A percentile compares a stretch with the other conserved stretches of the same genome.
phyloP scores from a whole-genome alignment of 352 stramenopile species.

The Nothophytophthora sp. region DNA sequence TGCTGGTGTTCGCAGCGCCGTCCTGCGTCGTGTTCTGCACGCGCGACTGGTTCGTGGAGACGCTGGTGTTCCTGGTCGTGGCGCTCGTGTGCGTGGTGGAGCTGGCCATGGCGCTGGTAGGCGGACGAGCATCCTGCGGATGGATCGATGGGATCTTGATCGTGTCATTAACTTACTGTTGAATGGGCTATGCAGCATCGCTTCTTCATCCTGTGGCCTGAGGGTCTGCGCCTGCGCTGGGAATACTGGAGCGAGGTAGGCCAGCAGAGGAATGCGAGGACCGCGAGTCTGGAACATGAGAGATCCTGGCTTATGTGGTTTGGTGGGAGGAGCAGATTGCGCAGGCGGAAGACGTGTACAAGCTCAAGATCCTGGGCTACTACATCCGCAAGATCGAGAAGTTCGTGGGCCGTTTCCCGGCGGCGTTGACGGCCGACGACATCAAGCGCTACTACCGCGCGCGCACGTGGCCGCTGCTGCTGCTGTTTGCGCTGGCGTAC shows the following conservation, averaged over 20 bases:
- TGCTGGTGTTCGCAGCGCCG: slow-evolving; percentile 57
- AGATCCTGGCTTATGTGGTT: neutral
- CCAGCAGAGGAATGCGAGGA: neutral
- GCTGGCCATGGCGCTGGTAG: slow-evolving; percentile 49
- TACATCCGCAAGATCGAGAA: slow-evolving; percentile 85
- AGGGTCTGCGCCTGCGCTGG: slow-evolving; percentile 67
- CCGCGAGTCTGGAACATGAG: neutral
- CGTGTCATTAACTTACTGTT: neutral
- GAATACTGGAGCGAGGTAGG: slow-evolving; percentile 73
- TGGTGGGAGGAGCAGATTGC: slow-evolving; percentile 49
- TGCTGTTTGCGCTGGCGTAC: slow-evolving; percentile 56
- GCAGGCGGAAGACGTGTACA: slow-evolving; percentile 62
- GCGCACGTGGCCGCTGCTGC: slow-evolving; percentile 35
- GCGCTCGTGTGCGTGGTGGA: slow-evolving; percentile 50
- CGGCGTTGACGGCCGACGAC: slow-evolving; percentile 36
- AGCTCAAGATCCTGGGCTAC: slow-evolving; percentile 83
- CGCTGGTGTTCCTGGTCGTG: slow-evolving; percentile 63
- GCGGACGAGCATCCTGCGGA: slow-evolving; percentile 1
- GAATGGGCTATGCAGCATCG: slow-evolving; percentile 45
- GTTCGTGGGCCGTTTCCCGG: slow-evolving; percentile 61
- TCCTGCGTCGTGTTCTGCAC: slow-evolving; percentile 46
- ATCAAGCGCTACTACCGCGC: slow-evolving; percentile 62
- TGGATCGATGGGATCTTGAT: neutral
- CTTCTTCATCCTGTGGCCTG: slow-evolving; percentile 69
- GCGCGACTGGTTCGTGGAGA: slow-evolving; percentile 61